Percentiles rank a stretch among this genome's conserved stretches.
Conservation (phyloP, 2,329 filamentous ascomycete species). For the Paraconiothyrium sp. region DNA sequence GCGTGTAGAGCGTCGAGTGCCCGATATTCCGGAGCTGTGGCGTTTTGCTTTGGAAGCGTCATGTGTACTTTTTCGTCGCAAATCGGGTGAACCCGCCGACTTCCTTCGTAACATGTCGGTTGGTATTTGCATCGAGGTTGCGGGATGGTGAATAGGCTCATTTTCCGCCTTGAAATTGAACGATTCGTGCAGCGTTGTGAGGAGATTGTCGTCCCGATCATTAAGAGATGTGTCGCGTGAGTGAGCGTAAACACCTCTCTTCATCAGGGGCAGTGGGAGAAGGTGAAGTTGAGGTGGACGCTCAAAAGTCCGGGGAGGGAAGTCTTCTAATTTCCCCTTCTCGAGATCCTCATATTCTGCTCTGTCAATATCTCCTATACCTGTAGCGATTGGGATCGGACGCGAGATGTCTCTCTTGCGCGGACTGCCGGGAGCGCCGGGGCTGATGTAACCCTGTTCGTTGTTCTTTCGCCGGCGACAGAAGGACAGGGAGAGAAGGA, state of each 20-base stretch:
- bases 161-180: constrained; percentile 47
- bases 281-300: constrained; percentile 52
- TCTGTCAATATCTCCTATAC: constrained; percentile 33
- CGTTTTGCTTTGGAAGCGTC: constrained; percentile 37
- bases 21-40: constrained; percentile 37
- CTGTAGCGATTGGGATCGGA: constrained; percentile 48
- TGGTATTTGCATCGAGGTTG: constrained; percentile 56
- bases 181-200: constrained; percentile 51
- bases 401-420: constrained; percentile 52
- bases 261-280: constrained; percentile 41
- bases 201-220: constrained; percentile 49
- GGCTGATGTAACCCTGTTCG: constrained; percentile 30
- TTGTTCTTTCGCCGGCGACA: constrained; percentile 37
- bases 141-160: constrained; percentile 49
- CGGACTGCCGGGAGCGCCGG: constrained; percentile 33
- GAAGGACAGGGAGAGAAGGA: constrained; percentile 30
- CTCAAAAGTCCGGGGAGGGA: constrained; percentile 36
- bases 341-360: constrained; percentile 49
- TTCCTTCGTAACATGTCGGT: constrained; percentile 50
- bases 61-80: constrained; percentile 35
- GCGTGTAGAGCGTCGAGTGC: constrained; percentile 44
- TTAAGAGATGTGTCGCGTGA: constrained; percentile 52
- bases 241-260: constrained; percentile 33
- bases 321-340: constrained; percentile 43
- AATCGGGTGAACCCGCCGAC: constrained; percentile 44